Percentiles rank a stretch among this genome's conserved stretches.
Evolutionary conservation across 306 rosid genomes (phyloP).

Genomic region (Spatholobus suberectus): DNA sequence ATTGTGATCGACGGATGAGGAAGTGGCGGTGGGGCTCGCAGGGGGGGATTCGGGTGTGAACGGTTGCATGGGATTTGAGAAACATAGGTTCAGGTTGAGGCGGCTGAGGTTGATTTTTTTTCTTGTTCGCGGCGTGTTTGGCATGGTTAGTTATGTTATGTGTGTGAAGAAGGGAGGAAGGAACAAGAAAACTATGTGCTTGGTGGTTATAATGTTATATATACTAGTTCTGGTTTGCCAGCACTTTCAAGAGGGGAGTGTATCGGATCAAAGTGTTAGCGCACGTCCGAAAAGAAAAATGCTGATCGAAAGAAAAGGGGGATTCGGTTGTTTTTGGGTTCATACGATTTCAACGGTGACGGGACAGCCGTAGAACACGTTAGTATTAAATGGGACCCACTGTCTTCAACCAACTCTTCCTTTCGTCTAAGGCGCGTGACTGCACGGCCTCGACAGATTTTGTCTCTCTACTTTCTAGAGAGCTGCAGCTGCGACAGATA

Average conservation of each 20-base stretch:
- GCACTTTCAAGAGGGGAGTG: no score
- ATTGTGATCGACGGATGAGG: conserved; percentile 11
- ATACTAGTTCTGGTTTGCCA: not conserved
- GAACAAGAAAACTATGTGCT: not conserved
- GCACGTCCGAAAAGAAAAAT: no score
- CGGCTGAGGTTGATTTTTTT: conserved; percentile 38
- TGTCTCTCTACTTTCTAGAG: not conserved
- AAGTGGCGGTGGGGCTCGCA: not conserved
- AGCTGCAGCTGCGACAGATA: no score
- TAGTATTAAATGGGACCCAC: not conserved
- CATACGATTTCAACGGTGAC: conserved; percentile 33
- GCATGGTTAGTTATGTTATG: conserved; percentile 52
- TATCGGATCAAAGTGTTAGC: no score
- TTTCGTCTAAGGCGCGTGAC: not conserved
- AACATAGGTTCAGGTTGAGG: conserved; percentile 71
- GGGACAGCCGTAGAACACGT: conserved; percentile 21
- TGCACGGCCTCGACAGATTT: not conserved
- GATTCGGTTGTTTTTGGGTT: conserved; percentile 18
- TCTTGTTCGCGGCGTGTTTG: conserved; percentile 47
- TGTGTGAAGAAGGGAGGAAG: not conserved
- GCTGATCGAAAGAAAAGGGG: not conserved
- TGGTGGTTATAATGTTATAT: not conserved
- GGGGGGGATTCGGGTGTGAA: conserved; percentile 36
- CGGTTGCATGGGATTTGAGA: conserved; percentile 61
- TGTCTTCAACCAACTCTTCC: not conserved